Conservation (phyloP, 352 stramenopile genomes). For the Phytophthora idaei region DNA sequence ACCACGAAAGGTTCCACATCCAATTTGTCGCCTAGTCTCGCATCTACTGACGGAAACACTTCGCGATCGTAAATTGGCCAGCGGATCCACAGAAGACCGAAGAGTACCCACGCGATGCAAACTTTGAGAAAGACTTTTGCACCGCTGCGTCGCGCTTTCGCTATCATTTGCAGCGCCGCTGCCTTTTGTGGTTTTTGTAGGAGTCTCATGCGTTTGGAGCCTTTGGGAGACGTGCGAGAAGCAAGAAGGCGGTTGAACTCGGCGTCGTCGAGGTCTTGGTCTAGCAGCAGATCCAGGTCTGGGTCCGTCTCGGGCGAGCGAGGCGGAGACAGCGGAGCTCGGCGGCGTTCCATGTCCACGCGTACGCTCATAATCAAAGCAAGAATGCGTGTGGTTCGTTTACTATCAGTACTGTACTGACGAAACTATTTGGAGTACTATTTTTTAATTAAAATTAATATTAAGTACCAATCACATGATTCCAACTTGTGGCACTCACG, state of each 20-base stretch:
- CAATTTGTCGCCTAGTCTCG: slow-evolving; percentile 38
- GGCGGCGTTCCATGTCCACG: slow-evolving; percentile 39
- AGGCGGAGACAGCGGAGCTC: slow-evolving; percentile 14
- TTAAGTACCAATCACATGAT: too few species aligned
- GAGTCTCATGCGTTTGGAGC: slow-evolving; percentile 23
- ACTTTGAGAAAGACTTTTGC: slow-evolving; percentile 20
- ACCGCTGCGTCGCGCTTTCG: slow-evolving; percentile 19
- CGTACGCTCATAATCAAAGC: slow-evolving; percentile 33
- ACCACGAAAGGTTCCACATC: slow-evolving; percentile 59
- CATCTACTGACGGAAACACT: slow-evolving; percentile 36
- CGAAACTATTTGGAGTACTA: too few species aligned
- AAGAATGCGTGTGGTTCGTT: slow-evolving; percentile 7
- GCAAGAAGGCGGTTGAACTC: slow-evolving; percentile 28
- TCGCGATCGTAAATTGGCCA: slow-evolving; percentile 52
- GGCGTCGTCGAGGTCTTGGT: slow-evolving; percentile 24
- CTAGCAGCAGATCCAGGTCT: slow-evolving; percentile 30
- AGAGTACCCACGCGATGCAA: slow-evolving; percentile 39
- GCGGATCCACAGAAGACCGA: slow-evolving; percentile 50
- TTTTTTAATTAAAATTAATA: too few species aligned
- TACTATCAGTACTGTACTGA: too few species aligned
- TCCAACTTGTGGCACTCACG: too few species aligned
- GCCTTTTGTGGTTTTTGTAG: slow-evolving; percentile 33
- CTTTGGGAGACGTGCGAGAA: slow-evolving; percentile 11
- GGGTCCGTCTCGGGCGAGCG: slow-evolving; percentile 21
- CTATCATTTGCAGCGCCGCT: slow-evolving; percentile 28